phyloP scores from a whole-genome alignment of 257 asterid genomes.

The Paraleonurus japonicus region DNA sequence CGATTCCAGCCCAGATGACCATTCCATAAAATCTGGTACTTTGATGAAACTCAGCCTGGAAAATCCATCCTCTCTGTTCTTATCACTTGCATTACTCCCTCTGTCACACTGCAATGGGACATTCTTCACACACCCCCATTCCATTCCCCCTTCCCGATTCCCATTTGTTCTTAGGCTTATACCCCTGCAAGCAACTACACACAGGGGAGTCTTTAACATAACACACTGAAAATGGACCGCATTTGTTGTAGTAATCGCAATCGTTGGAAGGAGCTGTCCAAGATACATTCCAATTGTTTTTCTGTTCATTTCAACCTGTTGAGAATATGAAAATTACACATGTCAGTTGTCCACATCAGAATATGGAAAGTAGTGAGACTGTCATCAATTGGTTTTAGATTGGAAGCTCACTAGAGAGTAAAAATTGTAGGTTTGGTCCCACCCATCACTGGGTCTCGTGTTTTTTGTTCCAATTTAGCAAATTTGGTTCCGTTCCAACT shows the following conservation, averaged over 20 bases:
- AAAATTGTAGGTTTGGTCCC: no score
- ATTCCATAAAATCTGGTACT: conserved; percentile 42
- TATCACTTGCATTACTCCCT: conserved; percentile 24
- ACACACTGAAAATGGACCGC: conserved; percentile 38
- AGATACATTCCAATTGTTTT: conserved; percentile 22
- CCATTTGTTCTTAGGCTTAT: conserved; percentile 18
- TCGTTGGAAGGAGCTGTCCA: conserved; percentile 24
- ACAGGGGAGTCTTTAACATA: conserved; percentile 9
- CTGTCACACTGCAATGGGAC: conserved; percentile 29
- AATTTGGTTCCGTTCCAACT: no score
- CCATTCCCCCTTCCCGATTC: conserved; percentile 31
- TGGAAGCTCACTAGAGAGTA: no score
- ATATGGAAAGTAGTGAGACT: no score
- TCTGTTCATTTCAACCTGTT: conserved; percentile 32
- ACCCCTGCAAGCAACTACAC: conserved; percentile 41
- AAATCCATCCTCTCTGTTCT: conserved; percentile 37
- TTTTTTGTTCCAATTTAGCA: no score
- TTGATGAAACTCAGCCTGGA: conserved; percentile 30
- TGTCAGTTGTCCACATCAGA: no score
- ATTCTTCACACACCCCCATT: conserved; percentile 31
- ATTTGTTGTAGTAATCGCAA: conserved; percentile 34
- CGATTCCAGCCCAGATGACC: conserved; percentile 22
- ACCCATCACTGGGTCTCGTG: no score
- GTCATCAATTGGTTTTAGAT: no score
- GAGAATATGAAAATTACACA: no score